Evolutionary conservation across 116 monocot species (phyloP).

Genomic region (Dioscorea cayenensis): DNA sequence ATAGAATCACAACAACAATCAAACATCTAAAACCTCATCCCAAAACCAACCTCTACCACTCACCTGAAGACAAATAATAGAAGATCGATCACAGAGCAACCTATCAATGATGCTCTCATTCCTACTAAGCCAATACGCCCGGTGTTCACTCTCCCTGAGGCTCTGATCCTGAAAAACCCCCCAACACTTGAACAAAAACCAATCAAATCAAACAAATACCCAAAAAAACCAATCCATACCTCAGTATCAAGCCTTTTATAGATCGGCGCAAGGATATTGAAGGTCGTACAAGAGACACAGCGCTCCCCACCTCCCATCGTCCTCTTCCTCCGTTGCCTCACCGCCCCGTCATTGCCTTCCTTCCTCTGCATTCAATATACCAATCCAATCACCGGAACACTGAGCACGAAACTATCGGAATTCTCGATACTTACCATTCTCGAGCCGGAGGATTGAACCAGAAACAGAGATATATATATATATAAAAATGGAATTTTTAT

Average conservation of each 20-base stretch:
- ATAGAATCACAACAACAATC: neutral
- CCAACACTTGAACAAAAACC: neutral
- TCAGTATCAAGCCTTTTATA: slow-evolving; percentile 85
- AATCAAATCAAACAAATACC: neutral
- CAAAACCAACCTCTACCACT: neutral
- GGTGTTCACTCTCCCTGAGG: slow-evolving; percentile 83
- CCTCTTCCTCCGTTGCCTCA: neutral
- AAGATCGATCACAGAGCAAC: slow-evolving; percentile 64
- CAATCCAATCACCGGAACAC: neutral
- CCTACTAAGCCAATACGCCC: slow-evolving; percentile 66
- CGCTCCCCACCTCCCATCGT: slow-evolving; percentile 9
- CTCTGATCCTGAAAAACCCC: slow-evolving; percentile 48
- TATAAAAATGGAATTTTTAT: too few species aligned
- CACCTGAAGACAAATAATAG: slow-evolving; percentile 97
- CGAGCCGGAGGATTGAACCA: neutral
- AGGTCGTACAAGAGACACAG: slow-evolving; percentile 91
- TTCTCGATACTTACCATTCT: neutral
- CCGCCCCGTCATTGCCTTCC: neutral
- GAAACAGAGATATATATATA: too few species aligned
- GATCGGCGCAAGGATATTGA: slow-evolving; percentile 99
- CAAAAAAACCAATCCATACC: slow-evolving; percentile 23
- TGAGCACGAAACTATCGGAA: neutral
- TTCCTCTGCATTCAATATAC: neutral
- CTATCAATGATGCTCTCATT: slow-evolving; percentile 85
- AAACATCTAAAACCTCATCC: neutral